These are phyloP conservation scores for Kuraishia capsulata DNA, from an alignment of 805 yeast species.

Conservation along the genomic window DNA sequence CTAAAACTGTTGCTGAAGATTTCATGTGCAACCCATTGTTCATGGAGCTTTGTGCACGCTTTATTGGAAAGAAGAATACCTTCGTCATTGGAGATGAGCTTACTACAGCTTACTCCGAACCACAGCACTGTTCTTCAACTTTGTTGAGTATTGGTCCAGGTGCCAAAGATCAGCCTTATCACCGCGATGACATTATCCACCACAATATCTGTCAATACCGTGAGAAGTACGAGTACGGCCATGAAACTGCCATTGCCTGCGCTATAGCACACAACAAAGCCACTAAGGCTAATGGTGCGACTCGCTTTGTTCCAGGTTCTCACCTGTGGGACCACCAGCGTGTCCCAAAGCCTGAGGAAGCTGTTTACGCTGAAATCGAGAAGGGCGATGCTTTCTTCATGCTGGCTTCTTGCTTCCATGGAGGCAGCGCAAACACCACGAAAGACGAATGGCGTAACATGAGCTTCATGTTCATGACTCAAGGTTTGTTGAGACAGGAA, in stretches of 20 bases:
- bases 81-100: slow-evolving; percentile 4
- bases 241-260: slow-evolving; percentile 15
- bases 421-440: slow-evolving; percentile 16
- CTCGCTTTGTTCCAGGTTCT: slow-evolving; percentile 20
- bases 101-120: slow-evolving; percentile 9
- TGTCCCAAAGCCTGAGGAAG: slow-evolving; percentile 13
- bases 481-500: slow-evolving; percentile 18
- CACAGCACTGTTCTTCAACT: slow-evolving; percentile 15
- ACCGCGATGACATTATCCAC: slow-evolving; percentile 19
- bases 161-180: slow-evolving; percentile 18
- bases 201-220: slow-evolving; percentile 15
- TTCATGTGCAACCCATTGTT: slow-evolving; percentile 1
- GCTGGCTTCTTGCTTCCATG: slow-evolving; percentile 17
- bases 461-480: slow-evolving; percentile 13
- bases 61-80: neutral
- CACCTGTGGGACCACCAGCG: slow-evolving; percentile 19
- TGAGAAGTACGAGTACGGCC: slow-evolving; percentile 6
- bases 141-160: slow-evolving; percentile 19
- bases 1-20: slow-evolving; percentile 2
- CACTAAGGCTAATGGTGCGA: slow-evolving; percentile 21
- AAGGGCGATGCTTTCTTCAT: slow-evolving; percentile 18
- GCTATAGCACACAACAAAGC: slow-evolving; percentile 16
- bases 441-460: slow-evolving; percentile 12
- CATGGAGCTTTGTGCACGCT: slow-evolving; percentile 2
- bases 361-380: slow-evolving; percentile 14